Percentiles rank a stretch among this genome's conserved stretches.
phyloP scores from a whole-genome alignment of 345 rosid species.

The Noccaea caerulescens region DNA sequence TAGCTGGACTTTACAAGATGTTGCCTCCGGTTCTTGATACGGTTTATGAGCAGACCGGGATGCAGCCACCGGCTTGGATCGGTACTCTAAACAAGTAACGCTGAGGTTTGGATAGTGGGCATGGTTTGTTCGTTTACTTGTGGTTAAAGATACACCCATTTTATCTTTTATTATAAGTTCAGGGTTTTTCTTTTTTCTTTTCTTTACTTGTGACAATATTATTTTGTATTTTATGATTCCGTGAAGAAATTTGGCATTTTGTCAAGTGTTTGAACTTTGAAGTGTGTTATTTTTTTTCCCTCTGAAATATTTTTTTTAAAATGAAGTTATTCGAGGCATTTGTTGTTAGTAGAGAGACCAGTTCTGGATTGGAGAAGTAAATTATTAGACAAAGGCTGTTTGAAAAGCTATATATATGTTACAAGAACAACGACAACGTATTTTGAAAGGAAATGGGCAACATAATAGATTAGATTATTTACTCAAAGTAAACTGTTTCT shows the following conservation, averaged over 20 bases:
- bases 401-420: slow-evolving; percentile 9
- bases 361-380: neutral
- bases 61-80: slow-evolving; percentile 75
- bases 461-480: slow-evolving; percentile 19
- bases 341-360: neutral
- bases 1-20: slow-evolving; percentile 72
- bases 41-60: slow-evolving; percentile 81
- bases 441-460: slow-evolving; percentile 5
- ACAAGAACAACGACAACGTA: neutral
- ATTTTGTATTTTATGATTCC: neutral
- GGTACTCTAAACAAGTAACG: slow-evolving; percentile 41
- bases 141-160: slow-evolving; percentile 6
- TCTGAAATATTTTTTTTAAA: neutral
- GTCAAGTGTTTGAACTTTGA: neutral
- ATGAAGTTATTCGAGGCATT: no score
- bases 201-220: neutral
- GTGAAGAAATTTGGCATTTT: neutral
- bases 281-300: neutral
- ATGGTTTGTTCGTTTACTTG: slow-evolving; percentile 24
- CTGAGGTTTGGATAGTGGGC: slow-evolving; percentile 10
- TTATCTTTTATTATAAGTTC: neutral
- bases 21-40: slow-evolving; percentile 75
- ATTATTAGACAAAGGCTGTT: neutral
- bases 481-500: neutral
- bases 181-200: neutral